These are phyloP conservation scores for Clohesyomyces aquaticus DNA, from an alignment of 495 filamentous ascomycete genomes.

Conservation along the genomic window DNA sequence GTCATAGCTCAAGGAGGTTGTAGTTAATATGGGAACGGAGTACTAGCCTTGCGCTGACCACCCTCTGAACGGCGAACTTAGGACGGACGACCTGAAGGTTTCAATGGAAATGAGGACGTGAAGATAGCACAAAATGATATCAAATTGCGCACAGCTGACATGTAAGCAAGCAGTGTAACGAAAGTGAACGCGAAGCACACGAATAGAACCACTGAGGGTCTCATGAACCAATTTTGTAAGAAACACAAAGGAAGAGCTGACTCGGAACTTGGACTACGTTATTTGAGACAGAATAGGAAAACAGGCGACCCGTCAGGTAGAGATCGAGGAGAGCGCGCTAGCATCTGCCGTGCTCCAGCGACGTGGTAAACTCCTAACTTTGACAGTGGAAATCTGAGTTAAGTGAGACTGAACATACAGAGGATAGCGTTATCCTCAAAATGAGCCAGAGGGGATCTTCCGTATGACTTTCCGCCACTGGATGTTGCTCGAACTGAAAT, in stretches of 20 bases:
- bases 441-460: too few relatives aligned
- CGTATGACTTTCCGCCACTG: too few relatives aligned
- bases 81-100: slow-evolving; percentile 4
- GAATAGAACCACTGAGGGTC: not conserved
- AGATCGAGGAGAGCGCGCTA: too few relatives aligned
- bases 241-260: not conserved
- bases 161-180: slow-evolving; percentile 25
- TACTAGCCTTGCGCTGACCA: slow-evolving; percentile 20
- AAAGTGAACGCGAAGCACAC: not conserved
- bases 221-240: not conserved
- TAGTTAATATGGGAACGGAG: slow-evolving; percentile 24
- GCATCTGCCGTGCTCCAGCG: not conserved
- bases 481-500: too few relatives aligned
- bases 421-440: too few relatives aligned
- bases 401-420: too few relatives aligned
- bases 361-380: too few relatives aligned
- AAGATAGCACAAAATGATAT: not conserved
- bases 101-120: not conserved
- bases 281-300: not conserved
- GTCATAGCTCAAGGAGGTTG: not conserved
- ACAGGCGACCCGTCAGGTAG: not conserved
- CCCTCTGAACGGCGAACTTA: not conserved
- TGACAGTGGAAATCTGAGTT: too few relatives aligned
- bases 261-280: not conserved
- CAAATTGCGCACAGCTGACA: slow-evolving; percentile 18